Evolutionary conservation across 345 rosid genomes (phyloP).

Genomic region (Salix brachista): DNA sequence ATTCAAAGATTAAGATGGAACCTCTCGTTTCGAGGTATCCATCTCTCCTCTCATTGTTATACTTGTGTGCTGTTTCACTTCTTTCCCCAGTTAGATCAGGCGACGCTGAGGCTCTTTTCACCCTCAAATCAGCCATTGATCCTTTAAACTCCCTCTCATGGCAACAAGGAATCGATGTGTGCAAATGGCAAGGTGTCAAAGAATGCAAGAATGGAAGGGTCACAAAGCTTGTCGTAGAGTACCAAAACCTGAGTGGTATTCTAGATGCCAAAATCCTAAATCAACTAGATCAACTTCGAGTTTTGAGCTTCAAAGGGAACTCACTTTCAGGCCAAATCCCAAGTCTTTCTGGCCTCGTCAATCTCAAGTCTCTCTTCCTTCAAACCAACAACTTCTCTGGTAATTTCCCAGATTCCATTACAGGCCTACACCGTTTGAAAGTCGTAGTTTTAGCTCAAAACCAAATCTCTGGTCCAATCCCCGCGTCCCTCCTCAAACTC

Average conservation of each 20-base stretch:
- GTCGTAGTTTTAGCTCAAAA: conserved; percentile 54
- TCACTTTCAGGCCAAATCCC: conserved; percentile 75
- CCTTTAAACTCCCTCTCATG: conserved; percentile 54
- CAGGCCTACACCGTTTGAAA: conserved; percentile 72
- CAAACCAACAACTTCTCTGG: conserved; percentile 72
- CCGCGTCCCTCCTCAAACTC: conserved; percentile 53
- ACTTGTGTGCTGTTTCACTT: conserved; percentile 16
- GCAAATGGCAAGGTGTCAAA: conserved; percentile 75
- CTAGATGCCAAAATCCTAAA: conserved; percentile 47
- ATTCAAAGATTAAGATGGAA: conserved; percentile 23
- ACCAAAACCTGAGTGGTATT: conserved; percentile 58
- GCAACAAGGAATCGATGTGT: conserved; percentile 44
- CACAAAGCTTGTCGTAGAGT: conserved; percentile 74
- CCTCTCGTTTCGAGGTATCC: conserved; percentile 25
- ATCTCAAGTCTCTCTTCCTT: conserved; percentile 78
- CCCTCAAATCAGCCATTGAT: conserved; percentile 67
- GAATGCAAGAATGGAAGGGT: conserved; percentile 75
- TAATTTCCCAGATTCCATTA: conserved; percentile 56
- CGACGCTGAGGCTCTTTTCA: conserved; percentile 59
- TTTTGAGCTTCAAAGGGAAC: conserved; percentile 82
- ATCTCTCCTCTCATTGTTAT: conserved; percentile 25
- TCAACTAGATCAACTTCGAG: conserved; percentile 77
- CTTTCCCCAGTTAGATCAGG: conserved; percentile 53
- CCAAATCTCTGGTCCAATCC: conserved; percentile 59
- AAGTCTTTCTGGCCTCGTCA: conserved; percentile 52